phyloP scores from a whole-genome alignment of 495 filamentous ascomycete genomes.

The Parathielavia appendiculata region DNA sequence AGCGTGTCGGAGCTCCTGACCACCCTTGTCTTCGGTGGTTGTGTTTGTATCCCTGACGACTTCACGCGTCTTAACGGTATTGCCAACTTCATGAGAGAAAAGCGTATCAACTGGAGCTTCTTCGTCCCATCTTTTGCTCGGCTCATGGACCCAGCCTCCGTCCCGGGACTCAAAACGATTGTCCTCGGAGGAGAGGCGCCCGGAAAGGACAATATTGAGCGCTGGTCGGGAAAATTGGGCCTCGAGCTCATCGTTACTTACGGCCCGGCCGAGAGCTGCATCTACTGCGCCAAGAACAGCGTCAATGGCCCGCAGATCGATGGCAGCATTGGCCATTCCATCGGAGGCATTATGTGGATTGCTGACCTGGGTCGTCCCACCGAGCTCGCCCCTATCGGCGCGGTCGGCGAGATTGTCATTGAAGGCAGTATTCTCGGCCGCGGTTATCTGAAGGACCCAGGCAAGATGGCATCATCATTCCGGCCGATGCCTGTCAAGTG shows the following conservation, averaged over 20 bases:
- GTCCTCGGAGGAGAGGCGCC: conserved; percentile 27
- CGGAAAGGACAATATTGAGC: conserved; percentile 11
- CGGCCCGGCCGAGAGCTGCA: conserved; percentile 48
- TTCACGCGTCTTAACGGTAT: conserved; percentile 22
- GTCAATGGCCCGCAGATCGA: conserved; percentile 4
- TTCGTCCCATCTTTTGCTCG: conserved; percentile 23
- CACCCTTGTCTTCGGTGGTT: conserved; percentile 48
- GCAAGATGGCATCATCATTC: conserved; percentile 20
- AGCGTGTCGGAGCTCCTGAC: conserved; percentile 53
- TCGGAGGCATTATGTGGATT: conserved; percentile 24
- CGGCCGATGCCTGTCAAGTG: conserved; percentile 22
- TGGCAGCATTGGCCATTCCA: conserved; percentile 19
- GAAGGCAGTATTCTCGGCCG: conserved; percentile 37
- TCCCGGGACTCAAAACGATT: conserved; percentile 23
- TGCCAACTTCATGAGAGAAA: conserved; percentile 27
- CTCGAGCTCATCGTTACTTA: conserved; percentile 47
- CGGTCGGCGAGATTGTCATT: conserved; percentile 44
- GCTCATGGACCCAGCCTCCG: conserved; percentile 13
- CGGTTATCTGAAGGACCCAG: conserved; percentile 21
- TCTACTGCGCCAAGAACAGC: conserved; percentile 6
- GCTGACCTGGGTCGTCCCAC: conserved; percentile 27
- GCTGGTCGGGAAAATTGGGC: conserved; percentile 27
- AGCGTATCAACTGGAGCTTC: conserved; percentile 21
- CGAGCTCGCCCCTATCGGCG: conserved; percentile 37
- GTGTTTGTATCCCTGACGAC: conserved; percentile 37